phyloP scores from a whole-genome alignment of 2,329 filamentous ascomycete genomes.

The Ophioceras dolichostomum region DNA sequence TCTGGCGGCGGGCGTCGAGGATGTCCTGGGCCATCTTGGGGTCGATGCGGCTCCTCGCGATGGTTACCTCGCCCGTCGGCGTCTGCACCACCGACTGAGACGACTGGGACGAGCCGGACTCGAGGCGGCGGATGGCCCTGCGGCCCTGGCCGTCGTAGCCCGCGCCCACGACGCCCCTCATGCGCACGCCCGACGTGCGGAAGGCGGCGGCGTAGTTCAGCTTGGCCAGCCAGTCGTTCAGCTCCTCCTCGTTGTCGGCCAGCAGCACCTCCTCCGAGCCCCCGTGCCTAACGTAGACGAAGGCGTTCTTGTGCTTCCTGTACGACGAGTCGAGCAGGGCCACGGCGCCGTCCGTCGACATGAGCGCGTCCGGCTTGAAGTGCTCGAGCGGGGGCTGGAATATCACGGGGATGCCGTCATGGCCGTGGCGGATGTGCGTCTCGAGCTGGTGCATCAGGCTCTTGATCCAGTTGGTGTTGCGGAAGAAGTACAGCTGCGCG shows the following conservation, averaged over 20 bases:
- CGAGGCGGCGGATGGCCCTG: conserved; percentile 59
- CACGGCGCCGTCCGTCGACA: conserved; percentile 89
- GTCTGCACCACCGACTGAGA: conserved; percentile 52
- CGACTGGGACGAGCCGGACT: conserved; percentile 38
- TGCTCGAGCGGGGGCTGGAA: conserved; percentile 84
- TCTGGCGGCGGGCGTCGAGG: conserved; percentile 64
- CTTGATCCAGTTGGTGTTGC: conserved; percentile 87
- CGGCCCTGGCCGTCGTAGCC: conserved; percentile 74
- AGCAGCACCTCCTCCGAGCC: conserved; percentile 83
- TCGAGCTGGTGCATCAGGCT: conserved; percentile 82
- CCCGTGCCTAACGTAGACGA: conserved; percentile 77
- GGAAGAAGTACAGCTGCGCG: conserved; percentile 95
- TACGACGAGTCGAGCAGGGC: conserved; percentile 78
- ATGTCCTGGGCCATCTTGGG: conserved; percentile 80
- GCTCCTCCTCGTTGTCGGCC: conserved; percentile 78
- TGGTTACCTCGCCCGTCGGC: conserved; percentile 59
- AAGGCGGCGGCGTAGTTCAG: conserved; percentile 96
- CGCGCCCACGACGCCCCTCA: conserved; percentile 75
- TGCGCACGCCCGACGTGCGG: conserved; percentile 78
- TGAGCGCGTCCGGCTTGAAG: conserved; percentile 87
- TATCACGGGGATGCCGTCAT: conserved; percentile 64
- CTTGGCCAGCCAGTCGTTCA: conserved; percentile 94
- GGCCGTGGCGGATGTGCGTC: conserved; percentile 63
- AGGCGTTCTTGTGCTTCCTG: conserved; percentile 91
- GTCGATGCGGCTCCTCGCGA: conserved; percentile 63